These are phyloP conservation scores for Adansonia grandidieri DNA, from an alignment of 441 rosid genomes.

Conservation along the genomic window DNA sequence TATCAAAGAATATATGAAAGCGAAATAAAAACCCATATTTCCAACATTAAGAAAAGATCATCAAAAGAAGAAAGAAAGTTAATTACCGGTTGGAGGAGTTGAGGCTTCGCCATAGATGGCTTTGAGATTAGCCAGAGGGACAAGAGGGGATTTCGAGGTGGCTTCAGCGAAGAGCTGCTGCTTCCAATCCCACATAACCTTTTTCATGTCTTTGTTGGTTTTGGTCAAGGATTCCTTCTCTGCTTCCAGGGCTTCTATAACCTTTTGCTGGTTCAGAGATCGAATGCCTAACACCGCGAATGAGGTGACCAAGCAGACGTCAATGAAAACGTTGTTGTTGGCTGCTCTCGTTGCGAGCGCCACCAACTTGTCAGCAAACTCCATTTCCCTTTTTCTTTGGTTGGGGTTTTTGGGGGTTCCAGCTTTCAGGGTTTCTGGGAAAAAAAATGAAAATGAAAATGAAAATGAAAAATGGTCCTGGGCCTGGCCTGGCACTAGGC, in stretches of 20 bases:
- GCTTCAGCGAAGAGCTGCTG: constrained; percentile 76
- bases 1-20: background rate
- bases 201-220: constrained; percentile 62
- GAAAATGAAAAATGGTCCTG: background rate
- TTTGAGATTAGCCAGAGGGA: constrained; percentile 63
- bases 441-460: background rate
- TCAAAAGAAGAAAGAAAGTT: background rate
- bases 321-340: constrained; percentile 37
- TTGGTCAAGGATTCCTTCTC: constrained; percentile 56
- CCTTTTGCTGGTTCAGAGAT: constrained; percentile 60
- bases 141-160: constrained; percentile 45
- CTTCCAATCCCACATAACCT: constrained; percentile 79
- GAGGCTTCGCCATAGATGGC: constrained; percentile 69
- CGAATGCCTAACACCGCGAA: constrained; percentile 52
- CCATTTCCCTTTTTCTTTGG: constrained; percentile 23
- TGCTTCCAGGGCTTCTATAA: constrained; percentile 55
- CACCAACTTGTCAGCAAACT: constrained; percentile 43
- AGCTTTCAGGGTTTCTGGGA: background rate
- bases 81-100: constrained; percentile 36
- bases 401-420: background rate
- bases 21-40: background rate
- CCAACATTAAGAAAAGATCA: too few species aligned
- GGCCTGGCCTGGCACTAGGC: background rate
- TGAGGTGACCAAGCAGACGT: constrained; percentile 53
- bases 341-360: constrained; percentile 40